Conservation (phyloP, 306 rosid species). For the Urtica urens region DNA sequence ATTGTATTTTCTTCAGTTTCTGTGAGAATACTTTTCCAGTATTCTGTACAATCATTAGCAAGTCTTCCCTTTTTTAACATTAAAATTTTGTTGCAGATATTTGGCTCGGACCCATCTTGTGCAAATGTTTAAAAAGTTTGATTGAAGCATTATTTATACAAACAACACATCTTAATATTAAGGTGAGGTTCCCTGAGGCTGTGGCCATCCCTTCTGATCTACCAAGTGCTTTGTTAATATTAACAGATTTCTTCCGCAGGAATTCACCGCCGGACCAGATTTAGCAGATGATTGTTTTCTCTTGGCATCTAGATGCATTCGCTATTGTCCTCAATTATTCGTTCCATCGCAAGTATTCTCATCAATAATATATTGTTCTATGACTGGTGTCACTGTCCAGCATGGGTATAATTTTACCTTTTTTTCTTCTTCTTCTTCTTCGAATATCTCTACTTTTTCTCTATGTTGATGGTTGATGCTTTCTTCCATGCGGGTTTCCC, state of each 20-base stretch:
- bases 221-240: slow-evolving; percentile 10
- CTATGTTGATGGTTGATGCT: too few relatives aligned
- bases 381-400: slow-evolving; percentile 92
- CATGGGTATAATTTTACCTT: slow-evolving; percentile 59
- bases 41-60: too few relatives aligned
- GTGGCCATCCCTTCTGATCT: slow-evolving; percentile 11
- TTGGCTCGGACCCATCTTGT: slow-evolving; percentile 93
- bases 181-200: slow-evolving; percentile 34
- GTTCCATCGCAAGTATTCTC: slow-evolving; percentile 86
- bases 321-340: slow-evolving; percentile 94
- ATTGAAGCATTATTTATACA: slow-evolving; percentile 81
- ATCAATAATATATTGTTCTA: slow-evolving; percentile 80
- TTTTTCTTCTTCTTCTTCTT: neutral
- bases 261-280: slow-evolving; percentile 97
- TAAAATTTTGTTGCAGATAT: slow-evolving; percentile 85
- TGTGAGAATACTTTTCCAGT: too few relatives aligned
- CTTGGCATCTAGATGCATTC: slow-evolving; percentile 97
- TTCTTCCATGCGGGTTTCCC: too few relatives aligned
- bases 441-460: too few relatives aligned
- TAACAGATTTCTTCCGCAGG: too few relatives aligned
- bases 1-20: too few relatives aligned
- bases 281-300: slow-evolving; percentile 98
- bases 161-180: slow-evolving; percentile 75
- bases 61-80: too few relatives aligned
- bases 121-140: slow-evolving; percentile 78